Evolutionary conservation across 2,329 filamentous ascomycete genomes (phyloP).

Genomic region (Plenodomus biglobosus): DNA sequence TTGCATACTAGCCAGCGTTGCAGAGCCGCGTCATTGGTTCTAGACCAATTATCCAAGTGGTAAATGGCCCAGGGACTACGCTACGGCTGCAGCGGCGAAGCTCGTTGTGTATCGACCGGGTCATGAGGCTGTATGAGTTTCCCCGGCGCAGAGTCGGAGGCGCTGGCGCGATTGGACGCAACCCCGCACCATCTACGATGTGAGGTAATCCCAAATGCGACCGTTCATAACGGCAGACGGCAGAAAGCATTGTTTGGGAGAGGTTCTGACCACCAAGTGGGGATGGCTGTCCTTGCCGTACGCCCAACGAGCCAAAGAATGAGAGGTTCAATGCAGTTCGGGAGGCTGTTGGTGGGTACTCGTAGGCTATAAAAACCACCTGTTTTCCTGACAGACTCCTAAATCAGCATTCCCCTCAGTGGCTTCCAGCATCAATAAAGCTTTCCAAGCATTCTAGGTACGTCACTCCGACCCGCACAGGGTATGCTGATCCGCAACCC

Average conservation of each 20-base stretch:
- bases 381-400: slow-evolving; percentile 24
- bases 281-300: slow-evolving; percentile 30
- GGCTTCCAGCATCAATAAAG: slow-evolving; percentile 14
- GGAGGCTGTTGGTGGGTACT: slow-evolving; percentile 22
- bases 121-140: slow-evolving; percentile 15
- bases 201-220: slow-evolving; percentile 39
- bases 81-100: slow-evolving; percentile 17
- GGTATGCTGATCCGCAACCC: slow-evolving; percentile 30
- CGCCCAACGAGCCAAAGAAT: slow-evolving; percentile 25
- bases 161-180: slow-evolving; percentile 36
- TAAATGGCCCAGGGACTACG: slow-evolving; percentile 14
- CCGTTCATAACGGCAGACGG: slow-evolving; percentile 30
- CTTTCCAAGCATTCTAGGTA: slow-evolving; percentile 19
- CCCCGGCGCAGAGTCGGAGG: slow-evolving; percentile 24
- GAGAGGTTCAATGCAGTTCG: slow-evolving; percentile 13
- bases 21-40: slow-evolving; percentile 14
- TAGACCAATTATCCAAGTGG: slow-evolving; percentile 8
- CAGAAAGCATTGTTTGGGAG: slow-evolving; percentile 24
- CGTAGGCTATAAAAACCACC: slow-evolving; percentile 34
- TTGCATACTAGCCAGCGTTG: slow-evolving; percentile 22
- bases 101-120: slow-evolving; percentile 15
- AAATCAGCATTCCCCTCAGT: slow-evolving; percentile 16
- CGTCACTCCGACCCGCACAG: slow-evolving; percentile 28
- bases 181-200: slow-evolving; percentile 40
- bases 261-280: slow-evolving; percentile 35